A percentile compares a stretch with the other conserved stretches of the same genome.
phyloP scores from a whole-genome alignment of 352 stramenopile species.

The Phytophthora chlamydospora region DNA sequence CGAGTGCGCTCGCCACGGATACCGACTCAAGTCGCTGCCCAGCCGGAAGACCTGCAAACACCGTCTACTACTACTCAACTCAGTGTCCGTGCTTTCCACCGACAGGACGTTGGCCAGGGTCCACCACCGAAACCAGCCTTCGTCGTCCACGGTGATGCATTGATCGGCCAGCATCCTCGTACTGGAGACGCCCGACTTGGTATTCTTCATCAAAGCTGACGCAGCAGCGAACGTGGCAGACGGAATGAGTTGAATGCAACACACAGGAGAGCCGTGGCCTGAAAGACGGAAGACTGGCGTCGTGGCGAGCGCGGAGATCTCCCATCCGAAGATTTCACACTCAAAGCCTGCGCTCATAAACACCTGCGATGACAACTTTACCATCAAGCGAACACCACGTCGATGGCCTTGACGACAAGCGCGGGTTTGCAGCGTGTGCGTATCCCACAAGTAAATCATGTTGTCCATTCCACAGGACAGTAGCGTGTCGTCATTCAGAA shows the following conservation, averaged over 20 bases:
- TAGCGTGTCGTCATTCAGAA: constrained; percentile 74
- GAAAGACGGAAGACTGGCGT: constrained; percentile 73
- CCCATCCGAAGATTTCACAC: constrained; percentile 76
- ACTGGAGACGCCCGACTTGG: constrained; percentile 17
- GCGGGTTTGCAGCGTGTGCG: constrained; percentile 49
- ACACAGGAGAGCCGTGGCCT: constrained; percentile 71
- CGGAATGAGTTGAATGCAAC: constrained; percentile 70
- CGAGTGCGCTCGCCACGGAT: constrained; percentile 72
- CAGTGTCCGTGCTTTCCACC: constrained; percentile 62
- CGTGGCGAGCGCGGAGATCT: constrained; percentile 64
- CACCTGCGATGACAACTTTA: constrained; percentile 67
- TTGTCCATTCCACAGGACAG: constrained; percentile 82
- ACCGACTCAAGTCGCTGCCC: constrained; percentile 61
- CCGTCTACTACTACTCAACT: constrained; percentile 52
- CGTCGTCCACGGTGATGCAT: constrained; percentile 78
- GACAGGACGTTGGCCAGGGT: constrained; percentile 69
- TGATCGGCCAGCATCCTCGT: constrained; percentile 57
- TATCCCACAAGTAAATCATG: constrained; percentile 79
- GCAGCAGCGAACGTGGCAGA: constrained; percentile 36
- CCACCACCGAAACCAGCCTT: constrained; percentile 88
- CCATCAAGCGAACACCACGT: constrained; percentile 62
- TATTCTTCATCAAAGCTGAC: constrained; percentile 23
- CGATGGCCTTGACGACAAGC: constrained; percentile 63
- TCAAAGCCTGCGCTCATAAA: constrained; percentile 82
- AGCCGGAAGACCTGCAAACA: constrained; percentile 77